These are phyloP conservation scores for Oryza longistaminata DNA, from an alignment of 176 grass and related monocot species.

Conservation along the genomic window DNA sequence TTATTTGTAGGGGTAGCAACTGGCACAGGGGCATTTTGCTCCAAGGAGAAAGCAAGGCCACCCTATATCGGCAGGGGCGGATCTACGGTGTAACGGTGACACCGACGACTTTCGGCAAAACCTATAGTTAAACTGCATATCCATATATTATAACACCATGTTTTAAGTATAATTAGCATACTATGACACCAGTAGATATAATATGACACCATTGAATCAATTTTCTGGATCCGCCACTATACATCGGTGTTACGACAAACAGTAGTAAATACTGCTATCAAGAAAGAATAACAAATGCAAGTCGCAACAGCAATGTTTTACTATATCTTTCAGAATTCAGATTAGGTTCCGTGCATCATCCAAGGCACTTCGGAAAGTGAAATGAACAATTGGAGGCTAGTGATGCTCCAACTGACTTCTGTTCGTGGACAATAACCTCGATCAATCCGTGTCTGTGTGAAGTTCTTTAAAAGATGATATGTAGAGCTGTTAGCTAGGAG, in stretches of 20 bases:
- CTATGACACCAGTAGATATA: too few relatives aligned
- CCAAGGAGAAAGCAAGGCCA: not conserved
- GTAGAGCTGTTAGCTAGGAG: slow-evolving; percentile 5
- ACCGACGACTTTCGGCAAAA: too few relatives aligned
- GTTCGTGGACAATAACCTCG: slow-evolving; percentile 34
- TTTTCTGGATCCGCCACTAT: too few relatives aligned
- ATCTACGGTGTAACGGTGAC: too few relatives aligned
- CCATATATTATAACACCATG: too few relatives aligned
- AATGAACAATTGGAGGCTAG: slow-evolving; percentile 37
- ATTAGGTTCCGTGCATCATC: slow-evolving; percentile 39
- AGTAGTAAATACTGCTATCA: not conserved
- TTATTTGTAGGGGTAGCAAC: not conserved
- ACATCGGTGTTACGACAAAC: too few relatives aligned
- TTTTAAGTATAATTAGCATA: too few relatives aligned
- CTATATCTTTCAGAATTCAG: slow-evolving; percentile 13
- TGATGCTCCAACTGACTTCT: slow-evolving; percentile 33
- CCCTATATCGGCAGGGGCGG: not conserved
- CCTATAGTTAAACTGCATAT: too few relatives aligned
- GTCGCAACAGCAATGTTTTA: slow-evolving; percentile 11
- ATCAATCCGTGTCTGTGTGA: not conserved
- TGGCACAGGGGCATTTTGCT: not conserved
- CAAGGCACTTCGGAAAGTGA: slow-evolving; percentile 5
- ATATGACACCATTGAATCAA: too few relatives aligned
- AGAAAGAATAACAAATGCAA: slow-evolving; percentile 7
- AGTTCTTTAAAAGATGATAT: slow-evolving; percentile 1